These are phyloP conservation scores for Trichoderma sp. DNA, from an alignment of 2,329 filamentous ascomycete species.

Conservation along the genomic window DNA sequence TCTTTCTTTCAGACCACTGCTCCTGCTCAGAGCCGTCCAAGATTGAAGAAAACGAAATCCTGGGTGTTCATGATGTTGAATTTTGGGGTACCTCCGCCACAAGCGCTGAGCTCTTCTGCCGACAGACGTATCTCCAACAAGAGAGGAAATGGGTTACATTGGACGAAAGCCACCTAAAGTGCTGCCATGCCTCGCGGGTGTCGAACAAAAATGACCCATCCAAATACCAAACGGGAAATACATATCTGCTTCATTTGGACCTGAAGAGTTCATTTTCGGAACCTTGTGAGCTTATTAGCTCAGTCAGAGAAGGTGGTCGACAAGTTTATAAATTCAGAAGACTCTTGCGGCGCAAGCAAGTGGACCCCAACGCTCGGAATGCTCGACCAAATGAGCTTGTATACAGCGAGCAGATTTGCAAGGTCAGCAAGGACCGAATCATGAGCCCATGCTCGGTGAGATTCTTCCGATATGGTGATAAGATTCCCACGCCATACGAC, in stretches of 20 bases:
- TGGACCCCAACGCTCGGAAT: conserved; percentile 32
- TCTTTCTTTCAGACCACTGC: conserved; percentile 76
- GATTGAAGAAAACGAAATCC: conserved; percentile 53
- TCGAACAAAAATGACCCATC: neutral
- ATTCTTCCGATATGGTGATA: conserved; percentile 44
- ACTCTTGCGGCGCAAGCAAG: conserved; percentile 48
- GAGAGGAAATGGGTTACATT: conserved; percentile 62
- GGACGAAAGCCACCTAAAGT: conserved; percentile 51
- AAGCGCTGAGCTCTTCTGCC: conserved; percentile 59
- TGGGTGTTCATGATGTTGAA: conserved; percentile 55
- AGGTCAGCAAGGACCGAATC: conserved; percentile 41
- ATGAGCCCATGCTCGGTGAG: conserved; percentile 58
- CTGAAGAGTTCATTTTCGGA: conserved; percentile 45
- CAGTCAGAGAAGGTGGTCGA: conserved; percentile 22
- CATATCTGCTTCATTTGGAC: conserved; percentile 48
- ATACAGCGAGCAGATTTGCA: conserved; percentile 47
- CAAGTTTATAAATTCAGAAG: conserved; percentile 43
- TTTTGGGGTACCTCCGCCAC: conserved; percentile 52
- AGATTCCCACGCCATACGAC: conserved; percentile 61
- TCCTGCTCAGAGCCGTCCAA: conserved; percentile 54
- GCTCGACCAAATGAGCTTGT: conserved; percentile 57
- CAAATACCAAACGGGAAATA: conserved; percentile 53
- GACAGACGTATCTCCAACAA: conserved; percentile 63
- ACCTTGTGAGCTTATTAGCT: conserved; percentile 55
- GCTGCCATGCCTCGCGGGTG: conserved; percentile 37